A percentile compares a stretch with the other conserved stretches of the same genome.
Evolutionary conservation across 225 moss, liverwort and hornwort species (phyloP).

Genomic region (Sphagnum tenellum): DNA sequence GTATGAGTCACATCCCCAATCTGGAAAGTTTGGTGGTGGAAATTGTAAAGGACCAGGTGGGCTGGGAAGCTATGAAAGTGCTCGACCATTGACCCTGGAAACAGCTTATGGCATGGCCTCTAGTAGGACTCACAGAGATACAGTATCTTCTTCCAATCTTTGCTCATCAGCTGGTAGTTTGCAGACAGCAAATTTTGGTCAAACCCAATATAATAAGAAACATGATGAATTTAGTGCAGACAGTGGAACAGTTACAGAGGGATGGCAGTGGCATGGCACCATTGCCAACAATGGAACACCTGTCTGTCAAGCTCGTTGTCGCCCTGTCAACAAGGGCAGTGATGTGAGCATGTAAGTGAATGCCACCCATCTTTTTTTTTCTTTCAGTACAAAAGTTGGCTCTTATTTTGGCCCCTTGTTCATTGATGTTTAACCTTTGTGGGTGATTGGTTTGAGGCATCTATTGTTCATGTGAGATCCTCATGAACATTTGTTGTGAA

Average conservation of each 20-base stretch:
- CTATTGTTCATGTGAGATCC: neutral
- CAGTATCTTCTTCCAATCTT: too few relatives aligned
- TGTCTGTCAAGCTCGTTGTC: slow-evolving; percentile 46
- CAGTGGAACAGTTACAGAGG: slow-evolving; percentile 7
- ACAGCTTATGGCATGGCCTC: slow-evolving; percentile 1
- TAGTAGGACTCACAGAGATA: neutral
- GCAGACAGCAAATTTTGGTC: slow-evolving; percentile 5
- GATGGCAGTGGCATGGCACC: slow-evolving; percentile 65
- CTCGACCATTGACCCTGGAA: neutral
- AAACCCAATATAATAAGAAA: neutral
- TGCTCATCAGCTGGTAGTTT: neutral
- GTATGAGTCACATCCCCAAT: slow-evolving; percentile 9
- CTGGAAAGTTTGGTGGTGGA: slow-evolving; percentile 5
- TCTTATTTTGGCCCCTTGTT: too few relatives aligned
- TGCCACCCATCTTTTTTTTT: neutral
- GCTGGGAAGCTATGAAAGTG: slow-evolving; percentile 1
- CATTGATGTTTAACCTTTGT: too few relatives aligned
- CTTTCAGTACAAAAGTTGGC: too few relatives aligned
- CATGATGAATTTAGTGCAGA: neutral
- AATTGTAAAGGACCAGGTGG: neutral
- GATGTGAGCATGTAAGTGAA: slow-evolving; percentile 42
- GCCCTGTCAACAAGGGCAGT: slow-evolving; percentile 42
- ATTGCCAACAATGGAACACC: slow-evolving; percentile 64
- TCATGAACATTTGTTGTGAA: too few relatives aligned
- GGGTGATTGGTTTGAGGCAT: neutral